Conservation (phyloP, 2,329 filamentous ascomycete genomes). For the Rutstroemia sydowiana region DNA sequence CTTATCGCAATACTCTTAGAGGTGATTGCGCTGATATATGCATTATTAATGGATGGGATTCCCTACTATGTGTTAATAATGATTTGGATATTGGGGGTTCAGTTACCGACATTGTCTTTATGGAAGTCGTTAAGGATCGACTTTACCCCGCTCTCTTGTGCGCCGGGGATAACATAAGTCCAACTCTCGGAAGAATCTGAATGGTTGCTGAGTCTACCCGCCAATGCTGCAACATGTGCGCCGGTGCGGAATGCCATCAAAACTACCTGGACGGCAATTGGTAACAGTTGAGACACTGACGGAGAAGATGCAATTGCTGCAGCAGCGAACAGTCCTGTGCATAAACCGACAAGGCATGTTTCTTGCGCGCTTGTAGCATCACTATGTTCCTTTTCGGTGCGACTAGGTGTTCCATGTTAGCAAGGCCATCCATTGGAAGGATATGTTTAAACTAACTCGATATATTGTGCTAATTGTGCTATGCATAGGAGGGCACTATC, state of each 20-base stretch:
- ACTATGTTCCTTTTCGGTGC: conserved; percentile 8
- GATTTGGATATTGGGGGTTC: background rate
- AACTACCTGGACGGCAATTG: conserved; percentile 7
- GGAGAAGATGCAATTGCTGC: conserved; percentile 8
- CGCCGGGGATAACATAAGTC: conserved; percentile 58
- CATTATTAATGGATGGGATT: conserved; percentile 39
- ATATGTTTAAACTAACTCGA: conserved; percentile 47
- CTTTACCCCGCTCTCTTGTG: conserved; percentile 44
- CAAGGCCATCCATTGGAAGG: background rate
- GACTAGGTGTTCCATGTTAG: background rate
- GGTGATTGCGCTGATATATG: conserved; percentile 6
- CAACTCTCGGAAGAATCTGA: conserved; percentile 49
- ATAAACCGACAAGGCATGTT: conserved; percentile 10
- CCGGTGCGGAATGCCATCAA: conserved; percentile 8
- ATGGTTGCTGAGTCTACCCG: conserved; percentile 21
- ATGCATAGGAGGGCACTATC: conserved; percentile 59
- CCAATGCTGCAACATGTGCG: conserved; percentile 11
- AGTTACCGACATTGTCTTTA: conserved; percentile 38
- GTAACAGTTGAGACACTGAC: conserved; percentile 8
- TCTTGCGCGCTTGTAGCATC: background rate
- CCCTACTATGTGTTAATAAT: background rate
- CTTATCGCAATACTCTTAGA: conserved; percentile 10
- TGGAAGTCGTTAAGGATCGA: conserved; percentile 51
- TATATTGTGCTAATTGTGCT: conserved; percentile 60
- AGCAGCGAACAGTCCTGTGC: conserved; percentile 8